Evolutionary conservation across 176 grass and related monocot genomes (phyloP).

Genomic region (Avena insularis): DNA sequence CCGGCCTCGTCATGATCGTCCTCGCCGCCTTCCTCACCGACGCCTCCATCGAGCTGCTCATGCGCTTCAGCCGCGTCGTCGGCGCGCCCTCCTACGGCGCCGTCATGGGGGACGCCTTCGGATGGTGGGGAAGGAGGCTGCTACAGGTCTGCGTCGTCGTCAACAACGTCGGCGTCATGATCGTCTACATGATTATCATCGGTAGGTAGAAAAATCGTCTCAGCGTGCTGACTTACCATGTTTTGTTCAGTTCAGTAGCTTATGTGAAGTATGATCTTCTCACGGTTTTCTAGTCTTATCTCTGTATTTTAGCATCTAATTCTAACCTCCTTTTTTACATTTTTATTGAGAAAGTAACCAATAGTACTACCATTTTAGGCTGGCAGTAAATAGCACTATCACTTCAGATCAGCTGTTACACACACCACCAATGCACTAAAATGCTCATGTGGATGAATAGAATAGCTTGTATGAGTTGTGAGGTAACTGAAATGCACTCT

Average conservation of each 20-base stretch:
- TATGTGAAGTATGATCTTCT: neutral
- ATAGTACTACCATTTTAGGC: neutral
- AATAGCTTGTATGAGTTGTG: neutral
- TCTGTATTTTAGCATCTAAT: neutral
- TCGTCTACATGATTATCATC: slow-evolving; percentile 99
- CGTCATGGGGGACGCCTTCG: slow-evolving; percentile 85
- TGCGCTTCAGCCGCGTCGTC: slow-evolving; percentile 73
- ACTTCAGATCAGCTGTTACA: neutral
- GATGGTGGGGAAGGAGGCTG: slow-evolving; percentile 59
- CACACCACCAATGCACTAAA: neutral
- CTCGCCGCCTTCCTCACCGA: slow-evolving; percentile 89
- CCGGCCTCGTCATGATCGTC: slow-evolving; percentile 75
- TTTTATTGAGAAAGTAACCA: too few species aligned
- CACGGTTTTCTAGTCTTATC: too few species aligned
- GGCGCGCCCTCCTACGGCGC: slow-evolving; percentile 70
- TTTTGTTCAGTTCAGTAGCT: neutral
- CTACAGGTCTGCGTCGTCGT: slow-evolving; percentile 88
- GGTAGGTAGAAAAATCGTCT: slow-evolving; percentile 48
- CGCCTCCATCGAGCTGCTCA: slow-evolving; percentile 82
- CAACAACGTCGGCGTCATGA: slow-evolving; percentile 90
- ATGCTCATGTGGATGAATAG: neutral
- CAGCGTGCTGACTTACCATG: neutral
- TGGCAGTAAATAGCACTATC: neutral
- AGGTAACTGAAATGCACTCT: slow-evolving; percentile 7
- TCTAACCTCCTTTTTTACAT: neutral